These are phyloP conservation scores for Lachnellula subtilissima DNA, from an alignment of 2,329 filamentous ascomycete species.

Conservation along the genomic window DNA sequence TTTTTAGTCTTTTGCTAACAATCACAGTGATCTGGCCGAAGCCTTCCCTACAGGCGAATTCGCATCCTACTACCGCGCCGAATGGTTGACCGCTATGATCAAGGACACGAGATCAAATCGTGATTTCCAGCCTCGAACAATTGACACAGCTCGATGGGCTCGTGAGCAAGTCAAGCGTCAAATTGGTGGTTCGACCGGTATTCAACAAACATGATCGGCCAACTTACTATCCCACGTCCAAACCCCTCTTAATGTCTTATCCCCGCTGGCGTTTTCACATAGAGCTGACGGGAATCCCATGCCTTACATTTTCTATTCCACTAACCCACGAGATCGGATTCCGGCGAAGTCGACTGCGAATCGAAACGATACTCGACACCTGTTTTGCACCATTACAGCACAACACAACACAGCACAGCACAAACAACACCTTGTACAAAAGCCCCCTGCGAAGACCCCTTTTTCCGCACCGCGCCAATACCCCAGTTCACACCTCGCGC, in stretches of 20 bases:
- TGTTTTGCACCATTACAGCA: constrained; percentile 15
- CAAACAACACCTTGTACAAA: constrained; percentile 19
- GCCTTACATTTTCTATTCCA: constrained; percentile 14
- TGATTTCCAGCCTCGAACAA: constrained; percentile 78
- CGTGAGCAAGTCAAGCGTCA: constrained; percentile 97
- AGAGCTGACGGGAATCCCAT: constrained; percentile 20
- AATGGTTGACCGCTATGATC: constrained; percentile 86
- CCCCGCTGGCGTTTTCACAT: constrained; percentile 22
- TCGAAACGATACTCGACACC: constrained; percentile 14
- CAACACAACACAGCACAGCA: constrained; percentile 2
- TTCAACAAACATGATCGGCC: constrained; percentile 30
- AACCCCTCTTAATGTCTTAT: constrained; percentile 23
- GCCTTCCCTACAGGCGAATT: constrained; percentile 90
- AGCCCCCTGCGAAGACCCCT: constrained; percentile 11
- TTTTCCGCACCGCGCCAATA: constrained; percentile 17
- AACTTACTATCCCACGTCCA: constrained; percentile 10
- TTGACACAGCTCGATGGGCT: constrained; percentile 94
- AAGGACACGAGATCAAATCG: constrained; percentile 88
- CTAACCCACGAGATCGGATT: constrained; percentile 18
- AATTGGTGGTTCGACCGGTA: constrained; percentile 45
- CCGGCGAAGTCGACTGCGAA: constrained; percentile 27
- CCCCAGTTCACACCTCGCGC: constrained; percentile 18
- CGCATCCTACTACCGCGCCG: constrained; percentile 75
- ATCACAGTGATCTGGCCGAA: constrained; percentile 78
- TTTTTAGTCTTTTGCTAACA: constrained; percentile 10